These are phyloP conservation scores for Lichtheimia hyalospora DNA, from an alignment of 371 early-diverging fungal genomes.

Conservation along the genomic window DNA sequence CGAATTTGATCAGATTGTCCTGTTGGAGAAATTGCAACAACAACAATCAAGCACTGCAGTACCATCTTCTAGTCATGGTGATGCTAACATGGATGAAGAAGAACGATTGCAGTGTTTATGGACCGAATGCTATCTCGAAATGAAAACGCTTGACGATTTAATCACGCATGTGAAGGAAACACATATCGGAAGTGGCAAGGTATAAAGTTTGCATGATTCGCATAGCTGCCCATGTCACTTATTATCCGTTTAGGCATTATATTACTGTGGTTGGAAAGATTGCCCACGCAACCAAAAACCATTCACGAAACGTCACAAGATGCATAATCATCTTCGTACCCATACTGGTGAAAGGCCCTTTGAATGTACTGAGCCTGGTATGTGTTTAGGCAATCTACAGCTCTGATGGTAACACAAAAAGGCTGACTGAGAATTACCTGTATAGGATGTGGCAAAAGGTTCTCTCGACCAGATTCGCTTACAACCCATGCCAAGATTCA, in stretches of 20 bases:
- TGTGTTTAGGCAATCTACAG: background rate
- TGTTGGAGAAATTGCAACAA: slow-evolving; percentile 6
- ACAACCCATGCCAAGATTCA: slow-evolving; percentile 90
- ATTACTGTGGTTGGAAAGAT: slow-evolving; percentile 82
- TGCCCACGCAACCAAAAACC: slow-evolving; percentile 76
- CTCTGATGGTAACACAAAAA: background rate
- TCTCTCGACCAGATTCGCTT: slow-evolving; percentile 87
- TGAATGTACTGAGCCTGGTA: slow-evolving; percentile 34
- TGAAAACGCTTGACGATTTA: slow-evolving; percentile 15
- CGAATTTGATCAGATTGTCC: slow-evolving; percentile 5
- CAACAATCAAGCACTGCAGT: background rate
- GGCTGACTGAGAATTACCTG: background rate
- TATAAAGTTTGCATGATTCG: slow-evolving; percentile 4
- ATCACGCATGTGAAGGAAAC: slow-evolving; percentile 22
- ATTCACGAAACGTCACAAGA: slow-evolving; percentile 88
- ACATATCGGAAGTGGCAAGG: slow-evolving; percentile 34
- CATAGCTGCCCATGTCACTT: too few species aligned
- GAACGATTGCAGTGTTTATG: slow-evolving; percentile 19
- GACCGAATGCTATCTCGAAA: slow-evolving; percentile 14
- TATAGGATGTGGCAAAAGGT: slow-evolving; percentile 76
- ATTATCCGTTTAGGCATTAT: slow-evolving; percentile 46
- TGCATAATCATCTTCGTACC: slow-evolving; percentile 85
- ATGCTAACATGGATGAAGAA: slow-evolving; percentile 11
- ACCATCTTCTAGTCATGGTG: background rate
- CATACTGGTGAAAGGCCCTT: slow-evolving; percentile 86